Percentiles rank a stretch among this genome's conserved stretches.
Conservation (phyloP, 371 early-diverging fungal genomes). For the Mucor irregularis region DNA sequence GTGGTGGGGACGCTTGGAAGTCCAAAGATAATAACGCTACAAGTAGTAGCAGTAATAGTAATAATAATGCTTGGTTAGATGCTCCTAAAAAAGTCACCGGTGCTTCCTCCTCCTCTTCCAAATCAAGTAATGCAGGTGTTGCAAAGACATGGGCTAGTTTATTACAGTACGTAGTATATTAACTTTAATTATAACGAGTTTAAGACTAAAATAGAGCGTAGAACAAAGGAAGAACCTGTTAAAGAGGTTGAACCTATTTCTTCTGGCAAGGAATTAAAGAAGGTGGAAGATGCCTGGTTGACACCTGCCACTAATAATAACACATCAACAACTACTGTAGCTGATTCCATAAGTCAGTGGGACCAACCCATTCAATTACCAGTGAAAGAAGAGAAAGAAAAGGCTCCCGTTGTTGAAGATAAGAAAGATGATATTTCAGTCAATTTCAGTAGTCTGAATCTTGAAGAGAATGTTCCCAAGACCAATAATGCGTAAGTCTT, state of each 20-base stretch:
- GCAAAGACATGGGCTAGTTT: slow-evolving; percentile 72
- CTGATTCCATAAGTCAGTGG: slow-evolving; percentile 1
- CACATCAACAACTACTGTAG: too few relatives aligned
- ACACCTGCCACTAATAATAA: not conserved
- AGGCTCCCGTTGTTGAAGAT: not conserved
- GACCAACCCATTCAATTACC: slow-evolving; percentile 9
- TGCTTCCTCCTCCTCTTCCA: slow-evolving; percentile 11
- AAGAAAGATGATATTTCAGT: slow-evolving; percentile 1
- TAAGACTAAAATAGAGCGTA: not conserved
- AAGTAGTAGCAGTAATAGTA: too few relatives aligned
- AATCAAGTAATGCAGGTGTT: slow-evolving; percentile 12
- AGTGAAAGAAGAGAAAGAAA: not conserved
- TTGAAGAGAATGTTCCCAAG: slow-evolving; percentile 2
- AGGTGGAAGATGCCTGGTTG: slow-evolving; percentile 16
- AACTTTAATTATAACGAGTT: not conserved
- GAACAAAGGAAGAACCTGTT: slow-evolving; percentile 38
- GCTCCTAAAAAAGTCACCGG: slow-evolving; percentile 7
- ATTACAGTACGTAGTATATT: slow-evolving; percentile 69
- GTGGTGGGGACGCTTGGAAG: too few relatives aligned
- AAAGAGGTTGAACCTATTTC: slow-evolving; percentile 49
- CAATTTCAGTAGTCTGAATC: slow-evolving; percentile 4
- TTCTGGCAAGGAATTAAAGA: too few relatives aligned
- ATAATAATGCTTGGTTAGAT: not conserved
- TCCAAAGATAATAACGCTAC: too few relatives aligned
- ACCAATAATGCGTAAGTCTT: slow-evolving; percentile 5